Evolutionary conservation across 1,284 basidiomycete genomes (phyloP).

Genomic region (Moesziomyces globuligerus): DNA sequence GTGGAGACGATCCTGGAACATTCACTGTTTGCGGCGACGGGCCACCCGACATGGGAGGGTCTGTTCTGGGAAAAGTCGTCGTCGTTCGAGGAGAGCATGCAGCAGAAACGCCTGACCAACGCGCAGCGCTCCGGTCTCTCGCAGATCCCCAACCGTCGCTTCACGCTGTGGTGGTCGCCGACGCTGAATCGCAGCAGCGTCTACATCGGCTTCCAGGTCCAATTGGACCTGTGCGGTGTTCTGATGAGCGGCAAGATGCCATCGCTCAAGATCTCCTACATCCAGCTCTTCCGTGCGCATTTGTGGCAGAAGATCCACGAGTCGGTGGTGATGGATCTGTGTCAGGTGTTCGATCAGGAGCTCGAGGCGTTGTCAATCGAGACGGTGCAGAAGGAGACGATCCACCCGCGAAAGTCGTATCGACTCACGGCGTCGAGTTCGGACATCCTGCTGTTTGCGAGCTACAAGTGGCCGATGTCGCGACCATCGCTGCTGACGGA

Average conservation of each 20-base stretch:
- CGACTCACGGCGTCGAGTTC: conserved; percentile 97
- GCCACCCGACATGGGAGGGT: conserved; percentile 75
- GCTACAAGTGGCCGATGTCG: conserved; percentile 91
- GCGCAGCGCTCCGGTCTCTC: conserved; percentile 95
- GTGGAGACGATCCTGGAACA: conserved; percentile 97
- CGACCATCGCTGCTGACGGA: conserved; percentile 95
- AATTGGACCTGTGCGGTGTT: conserved; percentile 90
- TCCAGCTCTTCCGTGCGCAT: conserved; percentile 99
- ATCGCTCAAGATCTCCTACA: conserved; percentile 80
- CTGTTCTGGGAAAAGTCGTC: conserved; percentile 72
- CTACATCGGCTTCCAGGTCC: conserved; percentile 99
- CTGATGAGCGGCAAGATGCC: conserved; percentile 96
- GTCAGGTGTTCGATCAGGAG: conserved; percentile 98
- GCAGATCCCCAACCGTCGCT: conserved; percentile 99
- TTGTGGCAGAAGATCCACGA: conserved; percentile 85
- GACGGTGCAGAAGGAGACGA: conserved; percentile 99
- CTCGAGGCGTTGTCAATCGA: conserved; percentile 98
- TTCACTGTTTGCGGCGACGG: conserved; percentile 96
- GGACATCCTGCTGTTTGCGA: conserved; percentile 95
- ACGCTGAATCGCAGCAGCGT: conserved; percentile 96
- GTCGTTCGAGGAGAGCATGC: conserved; percentile 96
- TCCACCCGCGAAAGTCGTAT: conserved; percentile 98
- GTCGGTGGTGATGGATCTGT: conserved; percentile 94
- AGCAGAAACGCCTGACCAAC: conserved; percentile 79
- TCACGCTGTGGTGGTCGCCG: conserved; percentile 99